These are phyloP conservation scores for Trichoderma koningiopsis DNA, from an alignment of 2,329 filamentous ascomycete species.

Conservation along the genomic window DNA sequence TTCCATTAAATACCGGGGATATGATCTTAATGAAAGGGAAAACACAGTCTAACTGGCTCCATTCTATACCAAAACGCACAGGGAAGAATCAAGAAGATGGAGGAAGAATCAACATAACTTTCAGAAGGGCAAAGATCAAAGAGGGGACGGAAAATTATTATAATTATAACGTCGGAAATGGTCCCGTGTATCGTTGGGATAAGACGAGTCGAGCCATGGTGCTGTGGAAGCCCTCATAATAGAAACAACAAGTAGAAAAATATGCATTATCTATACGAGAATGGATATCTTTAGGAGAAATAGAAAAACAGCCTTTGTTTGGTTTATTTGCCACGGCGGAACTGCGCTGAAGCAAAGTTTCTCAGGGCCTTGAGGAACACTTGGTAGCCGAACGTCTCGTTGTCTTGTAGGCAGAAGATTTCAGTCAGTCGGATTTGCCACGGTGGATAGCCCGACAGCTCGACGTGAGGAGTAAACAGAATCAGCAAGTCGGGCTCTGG, in stretches of 20 bases:
- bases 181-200: constrained; percentile 71
- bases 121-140: constrained; percentile 69
- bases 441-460: constrained; percentile 88
- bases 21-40: constrained; percentile 77
- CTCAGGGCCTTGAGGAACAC: constrained; percentile 85
- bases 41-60: constrained; percentile 77
- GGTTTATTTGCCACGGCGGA: constrained; percentile 72
- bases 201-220: constrained; percentile 53
- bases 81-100: constrained; percentile 64
- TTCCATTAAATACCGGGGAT: constrained; percentile 66
- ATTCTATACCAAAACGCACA: constrained; percentile 75
- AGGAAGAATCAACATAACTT: constrained; percentile 76
- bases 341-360: constrained; percentile 83
- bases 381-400: constrained; percentile 86
- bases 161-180: constrained; percentile 76
- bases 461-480: constrained; percentile 80
- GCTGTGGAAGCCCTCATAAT: constrained; percentile 38
- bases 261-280: constrained; percentile 22
- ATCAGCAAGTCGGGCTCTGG: constrained; percentile 87
- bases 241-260: background rate
- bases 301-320: background rate
- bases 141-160: constrained; percentile 82
- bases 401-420: constrained; percentile 80
- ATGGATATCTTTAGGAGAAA: constrained; percentile 19
- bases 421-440: constrained; percentile 96